phyloP scores from a whole-genome alignment of 2,329 filamentous ascomycete genomes.

The Aureobasidium sp. region DNA sequence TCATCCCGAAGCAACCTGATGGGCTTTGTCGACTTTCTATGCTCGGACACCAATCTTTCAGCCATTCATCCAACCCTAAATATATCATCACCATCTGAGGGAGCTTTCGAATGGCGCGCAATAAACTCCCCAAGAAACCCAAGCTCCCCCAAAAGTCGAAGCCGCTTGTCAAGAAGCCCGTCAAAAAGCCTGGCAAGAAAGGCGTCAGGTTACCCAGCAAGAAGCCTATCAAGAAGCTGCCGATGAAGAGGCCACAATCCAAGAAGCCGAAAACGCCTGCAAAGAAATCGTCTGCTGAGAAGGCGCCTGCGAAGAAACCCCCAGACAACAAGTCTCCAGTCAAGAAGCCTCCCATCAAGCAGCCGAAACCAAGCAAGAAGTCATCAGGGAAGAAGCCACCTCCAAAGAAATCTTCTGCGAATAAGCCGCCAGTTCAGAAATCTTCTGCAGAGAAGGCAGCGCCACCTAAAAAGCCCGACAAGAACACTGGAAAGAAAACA shows the following conservation, averaged over 20 bases:
- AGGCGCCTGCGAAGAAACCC: not conserved
- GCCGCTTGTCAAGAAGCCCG: not conserved
- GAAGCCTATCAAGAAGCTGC: not conserved
- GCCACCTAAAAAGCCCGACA: not conserved
- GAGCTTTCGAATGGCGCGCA: not conserved
- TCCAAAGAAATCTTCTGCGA: not conserved
- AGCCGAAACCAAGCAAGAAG: not conserved
- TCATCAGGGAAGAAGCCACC: not conserved
- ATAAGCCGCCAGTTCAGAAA: not conserved
- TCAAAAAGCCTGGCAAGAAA: not conserved
- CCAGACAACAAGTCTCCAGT: not conserved
- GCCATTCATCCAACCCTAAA: not conserved
- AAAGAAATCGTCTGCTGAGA: not conserved
- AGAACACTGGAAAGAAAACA: not conserved
- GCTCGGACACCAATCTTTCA: not conserved
- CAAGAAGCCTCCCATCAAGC: not conserved
- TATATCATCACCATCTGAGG: not conserved
- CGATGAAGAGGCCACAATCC: not conserved
- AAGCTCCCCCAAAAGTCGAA: not conserved
- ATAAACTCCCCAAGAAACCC: not conserved
- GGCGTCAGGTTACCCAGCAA: not conserved
- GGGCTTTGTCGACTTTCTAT: not conserved
- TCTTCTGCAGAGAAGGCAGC: too few species aligned
- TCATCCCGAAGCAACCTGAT: not conserved
- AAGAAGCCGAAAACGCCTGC: not conserved